These are phyloP conservation scores for Ustilago nuda DNA, from an alignment of 1,284 basidiomycete genomes.

Conservation along the genomic window DNA sequence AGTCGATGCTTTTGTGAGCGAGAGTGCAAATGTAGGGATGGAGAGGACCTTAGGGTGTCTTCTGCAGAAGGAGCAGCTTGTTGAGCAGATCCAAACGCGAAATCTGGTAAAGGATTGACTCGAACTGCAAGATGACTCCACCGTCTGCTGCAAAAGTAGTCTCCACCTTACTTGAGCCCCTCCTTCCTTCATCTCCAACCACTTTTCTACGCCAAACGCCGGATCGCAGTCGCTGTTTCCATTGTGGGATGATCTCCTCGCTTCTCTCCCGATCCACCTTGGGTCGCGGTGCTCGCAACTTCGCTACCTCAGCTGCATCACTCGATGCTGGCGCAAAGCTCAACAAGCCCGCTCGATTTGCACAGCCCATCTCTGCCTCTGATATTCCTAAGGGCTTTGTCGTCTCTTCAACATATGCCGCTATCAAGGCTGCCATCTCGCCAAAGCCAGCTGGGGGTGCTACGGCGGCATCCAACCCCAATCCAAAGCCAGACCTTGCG, in stretches of 20 bases:
- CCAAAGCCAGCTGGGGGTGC: slow-evolving; percentile 48
- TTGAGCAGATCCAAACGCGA: slow-evolving; percentile 2
- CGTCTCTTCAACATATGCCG: slow-evolving; percentile 65
- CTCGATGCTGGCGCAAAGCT: slow-evolving; percentile 42
- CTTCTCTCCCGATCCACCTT: slow-evolving; percentile 20
- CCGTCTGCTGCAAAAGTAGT: not conserved
- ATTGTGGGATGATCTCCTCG: slow-evolving; percentile 22
- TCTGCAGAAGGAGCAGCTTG: not conserved
- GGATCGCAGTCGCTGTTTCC: no score
- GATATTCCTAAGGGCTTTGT: slow-evolving; percentile 65
- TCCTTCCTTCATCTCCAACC: not conserved
- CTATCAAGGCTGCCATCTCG: slow-evolving; percentile 67
- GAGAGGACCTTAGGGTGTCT: slow-evolving; percentile 10
- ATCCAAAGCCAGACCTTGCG: slow-evolving; percentile 77
- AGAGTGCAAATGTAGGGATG: not conserved
- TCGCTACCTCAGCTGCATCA: slow-evolving; percentile 11
- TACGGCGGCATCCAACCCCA: slow-evolving; percentile 24
- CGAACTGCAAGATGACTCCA: slow-evolving; percentile 19
- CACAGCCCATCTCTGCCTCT: slow-evolving; percentile 44
- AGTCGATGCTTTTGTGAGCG: not conserved
- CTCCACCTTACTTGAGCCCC: not conserved
- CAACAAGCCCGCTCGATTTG: slow-evolving; percentile 57
- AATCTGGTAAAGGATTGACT: slow-evolving; percentile 3
- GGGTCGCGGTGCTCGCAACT: slow-evolving; percentile 13
- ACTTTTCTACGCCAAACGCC: no score